Evolutionary conservation across 257 asterid species (phyloP).

Genomic region (Catharanthus roseus): DNA sequence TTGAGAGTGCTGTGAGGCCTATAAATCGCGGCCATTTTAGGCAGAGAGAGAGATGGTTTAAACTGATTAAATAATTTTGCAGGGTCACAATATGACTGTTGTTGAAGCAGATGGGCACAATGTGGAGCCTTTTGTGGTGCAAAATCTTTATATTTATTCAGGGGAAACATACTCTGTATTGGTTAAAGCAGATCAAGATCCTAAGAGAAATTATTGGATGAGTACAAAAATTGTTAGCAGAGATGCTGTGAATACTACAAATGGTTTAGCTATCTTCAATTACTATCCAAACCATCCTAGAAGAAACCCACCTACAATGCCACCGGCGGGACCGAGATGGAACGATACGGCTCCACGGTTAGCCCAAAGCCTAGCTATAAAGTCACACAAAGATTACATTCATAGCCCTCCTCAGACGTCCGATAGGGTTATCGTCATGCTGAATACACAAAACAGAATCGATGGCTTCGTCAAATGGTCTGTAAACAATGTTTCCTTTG

Average conservation of each 20-base stretch:
- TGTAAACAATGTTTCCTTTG: slow-evolving; percentile 66
- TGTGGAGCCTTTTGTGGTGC: slow-evolving; percentile 74
- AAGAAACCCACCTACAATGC: slow-evolving; percentile 41
- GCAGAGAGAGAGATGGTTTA: too few species aligned
- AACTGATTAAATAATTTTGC: slow-evolving; percentile 6
- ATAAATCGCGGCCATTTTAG: too few species aligned
- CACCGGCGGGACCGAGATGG: slow-evolving; percentile 69
- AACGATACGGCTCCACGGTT: slow-evolving; percentile 40
- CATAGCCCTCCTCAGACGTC: slow-evolving; percentile 55
- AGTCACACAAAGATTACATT: slow-evolving; percentile 45
- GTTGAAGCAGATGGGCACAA: slow-evolving; percentile 90
- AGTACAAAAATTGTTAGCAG: slow-evolving; percentile 56
- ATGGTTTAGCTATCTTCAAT: slow-evolving; percentile 60
- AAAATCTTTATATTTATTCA: slow-evolving; percentile 67
- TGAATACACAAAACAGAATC: slow-evolving; percentile 67
- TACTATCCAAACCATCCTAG: slow-evolving; percentile 70
- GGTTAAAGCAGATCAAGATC: slow-evolving; percentile 58
- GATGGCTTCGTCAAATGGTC: slow-evolving; percentile 59
- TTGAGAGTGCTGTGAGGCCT: too few species aligned
- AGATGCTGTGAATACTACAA: slow-evolving; percentile 42
- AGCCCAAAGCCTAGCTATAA: slow-evolving; percentile 46
- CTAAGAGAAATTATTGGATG: slow-evolving; percentile 77
- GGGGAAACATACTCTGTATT: slow-evolving; percentile 87
- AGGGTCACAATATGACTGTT: slow-evolving; percentile 81
- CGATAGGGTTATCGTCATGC: slow-evolving; percentile 73